Conservation (phyloP, 2,329 filamentous ascomycete species). For the Phoma sp. region DNA sequence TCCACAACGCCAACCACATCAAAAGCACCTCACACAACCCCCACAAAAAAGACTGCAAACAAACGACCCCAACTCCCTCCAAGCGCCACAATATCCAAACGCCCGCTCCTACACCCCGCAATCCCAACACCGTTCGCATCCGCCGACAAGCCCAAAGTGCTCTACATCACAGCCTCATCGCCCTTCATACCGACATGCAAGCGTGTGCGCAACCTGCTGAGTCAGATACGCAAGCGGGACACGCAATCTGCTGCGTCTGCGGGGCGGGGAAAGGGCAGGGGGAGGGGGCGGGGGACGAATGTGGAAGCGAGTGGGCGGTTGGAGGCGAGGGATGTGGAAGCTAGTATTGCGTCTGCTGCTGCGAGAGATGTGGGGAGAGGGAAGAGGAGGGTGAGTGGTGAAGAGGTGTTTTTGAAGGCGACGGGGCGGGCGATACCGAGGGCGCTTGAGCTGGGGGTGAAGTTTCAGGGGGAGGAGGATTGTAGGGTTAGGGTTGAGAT, state of each 20-base stretch:
- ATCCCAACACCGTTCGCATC: slow-evolving; percentile 62
- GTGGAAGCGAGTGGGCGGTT: too few species aligned
- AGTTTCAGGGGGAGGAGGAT: slow-evolving; percentile 69
- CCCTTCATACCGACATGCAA: slow-evolving; percentile 74
- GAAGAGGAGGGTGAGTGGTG: slow-evolving; percentile 31
- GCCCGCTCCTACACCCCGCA: slow-evolving; percentile 65
- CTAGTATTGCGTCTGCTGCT: slow-evolving; percentile 31
- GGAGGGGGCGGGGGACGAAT: background rate
- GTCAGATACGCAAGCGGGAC: slow-evolving; percentile 61
- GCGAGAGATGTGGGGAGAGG: slow-evolving; percentile 16
- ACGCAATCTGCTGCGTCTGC: slow-evolving; percentile 44
- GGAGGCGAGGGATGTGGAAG: slow-evolving; percentile 38
- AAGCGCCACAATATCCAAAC: slow-evolving; percentile 58
- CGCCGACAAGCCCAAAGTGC: slow-evolving; percentile 59
- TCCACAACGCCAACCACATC: background rate
- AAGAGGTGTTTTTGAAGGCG: slow-evolving; percentile 68
- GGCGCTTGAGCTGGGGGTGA: slow-evolving; percentile 67
- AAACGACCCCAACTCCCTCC: slow-evolving; percentile 42
- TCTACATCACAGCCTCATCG: slow-evolving; percentile 71
- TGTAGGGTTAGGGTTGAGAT: slow-evolving; percentile 68
- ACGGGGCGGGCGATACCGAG: slow-evolving; percentile 72
- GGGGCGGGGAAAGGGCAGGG: background rate
- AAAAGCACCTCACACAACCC: background rate
- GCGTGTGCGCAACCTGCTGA: slow-evolving; percentile 69
- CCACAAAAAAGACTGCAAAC: background rate